Base-by-base conservation (phyloP, 257 asterid species). In the Capsicum chinense region DNA sequence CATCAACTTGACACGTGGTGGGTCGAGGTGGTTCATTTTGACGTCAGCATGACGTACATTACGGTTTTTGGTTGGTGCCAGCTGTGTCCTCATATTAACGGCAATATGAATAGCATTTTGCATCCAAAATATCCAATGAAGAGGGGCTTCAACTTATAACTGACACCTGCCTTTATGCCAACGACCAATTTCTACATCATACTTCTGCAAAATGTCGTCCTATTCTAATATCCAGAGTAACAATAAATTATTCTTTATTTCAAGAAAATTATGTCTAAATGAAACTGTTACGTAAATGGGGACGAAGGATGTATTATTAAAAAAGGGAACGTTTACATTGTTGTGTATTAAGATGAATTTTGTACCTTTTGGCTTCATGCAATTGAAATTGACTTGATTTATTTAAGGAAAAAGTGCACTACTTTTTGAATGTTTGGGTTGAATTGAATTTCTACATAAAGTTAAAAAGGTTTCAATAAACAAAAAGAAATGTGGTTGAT, bases 11-110 rank as follows among this genome's bases (percentile, higher is more conserved):
- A 50, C 89, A 86, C 86, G 85, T 82, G 56, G 10, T 9, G 86
- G 63, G 42, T 59, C 2, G 7, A 48, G 11, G 5, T 19, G 33
- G 39, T 62, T 67, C 58, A 67, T 12, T 80, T 8, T 86, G 85
- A 9, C 86, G 85, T 82, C 86, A 83, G 84, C 81, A 8, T 13
- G 6, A 19, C 88, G 84, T 67, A 13, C 44, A 11, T 54, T 81
- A n/a, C 82, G 76, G 71, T 21, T 67, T 35, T 70, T 57, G 85
- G 81, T 7, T 11, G 73, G 76, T 59, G 85, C n/a, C 84, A 39
- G 80, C 79, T 81, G 26, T 81, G 26, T 44, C 26, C 11, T 48
- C 17, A 33, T 7, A 26, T 26, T 19, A 17, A 13, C 12, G 60
- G 3, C 50, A 1, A 0, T 21, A 17, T 5, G 16, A 33, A 10